phyloP scores from a whole-genome alignment of 73 alveolate genomes.

The Halteria grandinella region DNA sequence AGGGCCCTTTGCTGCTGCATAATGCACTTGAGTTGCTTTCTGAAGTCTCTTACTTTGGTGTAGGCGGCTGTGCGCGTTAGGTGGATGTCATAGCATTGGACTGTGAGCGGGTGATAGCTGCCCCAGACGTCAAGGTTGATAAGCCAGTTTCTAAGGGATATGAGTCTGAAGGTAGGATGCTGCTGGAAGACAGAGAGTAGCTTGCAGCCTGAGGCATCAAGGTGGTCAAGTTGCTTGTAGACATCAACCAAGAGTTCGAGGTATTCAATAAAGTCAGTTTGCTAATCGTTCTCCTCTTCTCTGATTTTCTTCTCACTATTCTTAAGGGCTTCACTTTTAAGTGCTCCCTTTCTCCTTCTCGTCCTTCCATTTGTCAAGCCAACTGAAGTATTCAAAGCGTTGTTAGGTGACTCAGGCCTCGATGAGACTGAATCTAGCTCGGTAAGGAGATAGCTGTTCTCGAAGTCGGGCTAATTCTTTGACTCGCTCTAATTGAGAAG shows the following conservation, averaged over 20 bases:
- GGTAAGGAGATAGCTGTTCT: constrained; percentile 29
- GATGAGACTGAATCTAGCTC: constrained; percentile 18
- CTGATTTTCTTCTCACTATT: constrained; percentile 21
- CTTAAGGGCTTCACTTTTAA: constrained; percentile 22
- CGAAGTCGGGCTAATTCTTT: too few relatives aligned
- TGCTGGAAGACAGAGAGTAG: constrained; percentile 22
- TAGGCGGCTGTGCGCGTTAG: constrained; percentile 47
- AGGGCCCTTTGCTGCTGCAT: constrained; percentile 5
- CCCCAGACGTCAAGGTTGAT: constrained; percentile 70
- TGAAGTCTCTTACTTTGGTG: constrained; percentile 40
- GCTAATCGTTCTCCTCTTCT: constrained; percentile 25
- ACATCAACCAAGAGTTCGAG: constrained; percentile 12
- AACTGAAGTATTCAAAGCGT: constrained; percentile 34
- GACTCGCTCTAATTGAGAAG: too few relatives aligned
- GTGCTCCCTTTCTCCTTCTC: constrained; percentile 11
- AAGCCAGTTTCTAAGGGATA: constrained; percentile 31
- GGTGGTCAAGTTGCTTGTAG: constrained; percentile 1
- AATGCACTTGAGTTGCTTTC: constrained; percentile 14
- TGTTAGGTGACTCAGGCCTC: constrained; percentile 23
- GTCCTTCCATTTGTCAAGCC: background rate
- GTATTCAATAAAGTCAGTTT: constrained; percentile 19
- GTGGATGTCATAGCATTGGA: constrained; percentile 43
- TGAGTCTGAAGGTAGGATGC: background rate
- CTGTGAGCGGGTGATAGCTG: constrained; percentile 47
- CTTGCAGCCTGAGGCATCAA: constrained; percentile 41